A percentile compares a stretch with the other conserved stretches of the same genome.
Evolutionary conservation across 139 green algal genomes (phyloP).

Genomic region (Tetradesmus lagerheimii): DNA sequence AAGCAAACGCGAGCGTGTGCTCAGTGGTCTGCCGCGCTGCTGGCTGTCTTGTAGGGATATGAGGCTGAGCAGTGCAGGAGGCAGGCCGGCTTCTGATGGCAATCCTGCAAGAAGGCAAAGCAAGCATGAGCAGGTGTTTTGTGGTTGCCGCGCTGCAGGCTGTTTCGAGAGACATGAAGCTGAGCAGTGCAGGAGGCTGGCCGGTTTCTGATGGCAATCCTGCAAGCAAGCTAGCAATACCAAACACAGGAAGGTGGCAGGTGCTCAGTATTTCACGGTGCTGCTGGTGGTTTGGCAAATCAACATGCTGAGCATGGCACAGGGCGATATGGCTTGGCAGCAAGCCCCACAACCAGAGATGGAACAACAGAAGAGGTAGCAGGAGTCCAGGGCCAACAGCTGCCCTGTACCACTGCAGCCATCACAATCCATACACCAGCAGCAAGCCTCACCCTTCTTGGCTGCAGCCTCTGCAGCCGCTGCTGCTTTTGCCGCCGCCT

Average conservation of each 20-base stretch:
- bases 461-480: neutral
- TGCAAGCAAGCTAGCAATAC: too few relatives aligned
- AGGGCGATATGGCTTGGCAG: constrained; percentile 44
- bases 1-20: too few relatives aligned
- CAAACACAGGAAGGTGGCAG: too few relatives aligned
- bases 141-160: constrained; percentile 52
- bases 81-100: constrained; percentile 43
- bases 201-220: neutral
- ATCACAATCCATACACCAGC: neutral
- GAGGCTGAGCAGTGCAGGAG: constrained; percentile 56
- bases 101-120: neutral
- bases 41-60: constrained; percentile 43
- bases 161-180: constrained; percentile 53
- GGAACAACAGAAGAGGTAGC: too few relatives aligned
- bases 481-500: neutral
- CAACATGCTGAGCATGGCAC: constrained; percentile 55
- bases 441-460: neutral
- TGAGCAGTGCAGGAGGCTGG: constrained; percentile 52
- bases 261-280: constrained; percentile 64
- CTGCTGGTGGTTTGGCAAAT: constrained; percentile 37
- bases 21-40: constrained; percentile 61
- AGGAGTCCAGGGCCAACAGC: too few relatives aligned
- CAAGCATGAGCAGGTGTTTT: too few relatives aligned
- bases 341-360: neutral
- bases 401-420: neutral